These are phyloP conservation scores for Gossypium davidsonii DNA, from an alignment of 441 rosid genomes.

Conservation along the genomic window DNA sequence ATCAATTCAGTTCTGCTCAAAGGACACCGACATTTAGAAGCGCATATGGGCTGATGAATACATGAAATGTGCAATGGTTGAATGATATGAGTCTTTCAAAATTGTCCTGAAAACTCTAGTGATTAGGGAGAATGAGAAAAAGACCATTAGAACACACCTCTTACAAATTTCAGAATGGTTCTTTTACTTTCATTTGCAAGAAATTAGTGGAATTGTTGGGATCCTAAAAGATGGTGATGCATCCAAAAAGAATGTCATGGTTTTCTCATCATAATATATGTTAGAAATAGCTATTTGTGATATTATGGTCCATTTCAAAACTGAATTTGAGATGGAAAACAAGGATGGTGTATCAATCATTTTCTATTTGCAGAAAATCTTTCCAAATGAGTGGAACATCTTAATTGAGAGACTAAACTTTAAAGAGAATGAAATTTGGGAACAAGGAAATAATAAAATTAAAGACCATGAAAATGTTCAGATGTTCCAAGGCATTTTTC, in stretches of 20 bases:
- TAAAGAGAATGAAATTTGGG: slow-evolving; percentile 76
- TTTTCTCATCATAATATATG: no score
- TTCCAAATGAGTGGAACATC: slow-evolving; percentile 96
- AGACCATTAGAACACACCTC: slow-evolving; percentile 63
- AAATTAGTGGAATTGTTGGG: no score
- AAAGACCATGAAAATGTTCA: slow-evolving; percentile 99
- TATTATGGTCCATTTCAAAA: slow-evolving; percentile 67
- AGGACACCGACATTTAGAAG: slow-evolving; percentile 92
- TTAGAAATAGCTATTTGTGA: no score
- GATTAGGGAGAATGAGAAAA: slow-evolving; percentile 89
- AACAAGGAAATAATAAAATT: slow-evolving; percentile 69
- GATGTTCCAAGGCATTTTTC: slow-evolving; percentile 92
- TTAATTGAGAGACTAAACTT: slow-evolving; percentile 83
- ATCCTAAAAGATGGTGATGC: no score
- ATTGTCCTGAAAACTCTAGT: slow-evolving; percentile 70
- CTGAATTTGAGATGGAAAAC: slow-evolving; percentile 91
- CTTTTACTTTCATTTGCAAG: slow-evolving; percentile 16
- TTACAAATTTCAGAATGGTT: slow-evolving; percentile 81
- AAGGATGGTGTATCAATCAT: slow-evolving; percentile 93
- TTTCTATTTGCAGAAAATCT: slow-evolving; percentile 90
- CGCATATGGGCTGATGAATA: slow-evolving; percentile 91
- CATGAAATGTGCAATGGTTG: slow-evolving; percentile 95
- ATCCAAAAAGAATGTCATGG: no score
- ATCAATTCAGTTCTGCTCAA: slow-evolving; percentile 52
- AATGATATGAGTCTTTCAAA: slow-evolving; percentile 95